Evolutionary conservation across 1,284 basidiomycete species (phyloP).

Genomic region (Blastosporella zonata): DNA sequence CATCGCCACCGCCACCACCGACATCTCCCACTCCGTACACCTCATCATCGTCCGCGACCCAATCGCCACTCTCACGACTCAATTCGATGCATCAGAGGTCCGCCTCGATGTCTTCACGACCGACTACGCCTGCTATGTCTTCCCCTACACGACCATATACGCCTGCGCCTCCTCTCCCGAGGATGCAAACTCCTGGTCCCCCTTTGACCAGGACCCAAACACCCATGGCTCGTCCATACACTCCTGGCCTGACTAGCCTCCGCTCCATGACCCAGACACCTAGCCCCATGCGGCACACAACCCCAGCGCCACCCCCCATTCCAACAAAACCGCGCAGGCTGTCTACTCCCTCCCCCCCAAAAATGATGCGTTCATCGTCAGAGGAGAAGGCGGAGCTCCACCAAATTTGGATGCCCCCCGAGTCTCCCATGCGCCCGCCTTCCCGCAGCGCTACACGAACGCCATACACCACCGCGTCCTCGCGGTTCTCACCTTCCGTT

Average conservation of each 20-base stretch:
- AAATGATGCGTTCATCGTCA: slow-evolving; percentile 46
- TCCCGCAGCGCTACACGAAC: slow-evolving; percentile 20
- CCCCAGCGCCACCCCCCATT: slow-evolving; percentile 30
- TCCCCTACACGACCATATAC: slow-evolving; percentile 32
- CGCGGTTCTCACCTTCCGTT: slow-evolving; percentile 19
- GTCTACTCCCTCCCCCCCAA: slow-evolving; percentile 43
- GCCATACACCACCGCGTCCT: slow-evolving; percentile 23
- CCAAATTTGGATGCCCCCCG: slow-evolving; percentile 51
- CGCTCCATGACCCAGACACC: slow-evolving; percentile 27
- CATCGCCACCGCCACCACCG: slow-evolving; percentile 30
- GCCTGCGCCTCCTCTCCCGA: slow-evolving; percentile 24
- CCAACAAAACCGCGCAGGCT: slow-evolving; percentile 45
- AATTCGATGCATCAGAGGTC: slow-evolving; percentile 49
- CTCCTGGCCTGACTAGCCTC: slow-evolving; percentile 20
- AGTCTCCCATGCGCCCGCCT: slow-evolving; percentile 20
- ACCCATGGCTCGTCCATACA: slow-evolving; percentile 24
- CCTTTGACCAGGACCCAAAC: slow-evolving; percentile 15
- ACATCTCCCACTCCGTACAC: slow-evolving; percentile 38
- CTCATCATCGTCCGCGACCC: slow-evolving; percentile 23
- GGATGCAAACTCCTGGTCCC: slow-evolving; percentile 19
- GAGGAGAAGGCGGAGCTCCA: slow-evolving; percentile 51
- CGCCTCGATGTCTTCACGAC: slow-evolving; percentile 48
- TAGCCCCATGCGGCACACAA: slow-evolving; percentile 23
- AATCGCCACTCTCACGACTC: slow-evolving; percentile 43
- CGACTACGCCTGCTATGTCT: slow-evolving; percentile 46